These are phyloP conservation scores for Talaromyces sp. DNA, from an alignment of 2,329 filamentous ascomycete species.

Conservation along the genomic window DNA sequence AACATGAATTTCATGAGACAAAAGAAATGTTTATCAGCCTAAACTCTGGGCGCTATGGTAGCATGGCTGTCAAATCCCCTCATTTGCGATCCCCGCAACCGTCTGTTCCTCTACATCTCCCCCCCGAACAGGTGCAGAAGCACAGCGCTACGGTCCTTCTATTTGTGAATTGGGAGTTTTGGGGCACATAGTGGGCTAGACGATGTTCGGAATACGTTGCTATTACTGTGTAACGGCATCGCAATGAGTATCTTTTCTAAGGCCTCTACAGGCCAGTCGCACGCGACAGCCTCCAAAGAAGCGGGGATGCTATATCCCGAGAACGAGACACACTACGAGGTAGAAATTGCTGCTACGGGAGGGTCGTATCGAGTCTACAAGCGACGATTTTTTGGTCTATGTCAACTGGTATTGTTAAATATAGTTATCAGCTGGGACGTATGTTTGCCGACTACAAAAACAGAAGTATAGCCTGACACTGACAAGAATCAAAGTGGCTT, in stretches of 20 bases:
- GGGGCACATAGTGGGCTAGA: background rate
- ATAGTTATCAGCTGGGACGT: conserved; percentile 94
- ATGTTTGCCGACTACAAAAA: conserved; percentile 38
- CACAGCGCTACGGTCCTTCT: background rate
- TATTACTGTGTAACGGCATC: background rate
- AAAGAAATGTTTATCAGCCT: background rate
- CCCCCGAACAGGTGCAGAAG: background rate
- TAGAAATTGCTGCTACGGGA: background rate
- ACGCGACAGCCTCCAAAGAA: background rate
- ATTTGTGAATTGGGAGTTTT: background rate
- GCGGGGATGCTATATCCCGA: background rate
- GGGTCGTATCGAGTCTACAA: conserved; percentile 60
- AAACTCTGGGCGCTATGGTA: background rate
- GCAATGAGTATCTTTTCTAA: background rate
- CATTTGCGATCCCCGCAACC: background rate
- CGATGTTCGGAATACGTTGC: background rate
- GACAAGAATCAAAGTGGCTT: conserved; percentile 65
- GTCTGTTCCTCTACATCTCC: background rate
- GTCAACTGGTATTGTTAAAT: conserved; percentile 80
- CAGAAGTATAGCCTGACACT: background rate
- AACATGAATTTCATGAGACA: background rate
- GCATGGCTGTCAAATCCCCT: background rate
- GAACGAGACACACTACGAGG: background rate
- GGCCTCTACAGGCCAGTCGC: background rate
- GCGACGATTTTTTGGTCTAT: conserved; percentile 80